Percentiles rank a stretch among this genome's conserved stretches.
phyloP scores from a whole-genome alignment of 306 rosid genomes.

The Quercus berberidifolia region DNA sequence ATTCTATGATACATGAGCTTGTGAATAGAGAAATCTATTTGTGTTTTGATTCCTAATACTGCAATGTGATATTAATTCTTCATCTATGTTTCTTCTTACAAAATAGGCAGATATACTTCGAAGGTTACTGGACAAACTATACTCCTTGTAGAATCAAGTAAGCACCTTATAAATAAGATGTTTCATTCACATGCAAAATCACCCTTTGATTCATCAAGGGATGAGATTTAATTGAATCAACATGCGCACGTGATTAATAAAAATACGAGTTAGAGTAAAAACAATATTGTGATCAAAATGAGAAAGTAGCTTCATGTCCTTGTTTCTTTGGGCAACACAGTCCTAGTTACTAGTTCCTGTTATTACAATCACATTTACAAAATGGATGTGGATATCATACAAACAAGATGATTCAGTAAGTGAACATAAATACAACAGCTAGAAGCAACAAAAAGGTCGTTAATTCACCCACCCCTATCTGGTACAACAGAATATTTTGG shows the following conservation, averaged over 20 bases:
- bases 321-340: not conserved
- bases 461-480: constrained; percentile 26
- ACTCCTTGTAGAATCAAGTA: not conserved
- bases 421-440: constrained; percentile 9
- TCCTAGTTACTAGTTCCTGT: constrained; percentile 14
- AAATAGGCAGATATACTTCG: not conserved
- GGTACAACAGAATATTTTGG: not conserved
- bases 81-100: not conserved
- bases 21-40: constrained; percentile 13
- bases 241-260: not conserved
- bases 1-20: constrained; percentile 9
- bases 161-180: not conserved
- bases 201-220: not conserved
- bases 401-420: constrained; percentile 7
- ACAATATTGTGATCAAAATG: not conserved
- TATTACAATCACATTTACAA: constrained; percentile 12
- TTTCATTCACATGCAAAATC: not conserved
- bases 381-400: constrained; percentile 3
- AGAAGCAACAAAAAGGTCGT: constrained; percentile 18
- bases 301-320: not conserved
- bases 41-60: constrained; percentile 9
- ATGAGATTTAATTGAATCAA: not conserved
- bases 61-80: constrained; percentile 4
- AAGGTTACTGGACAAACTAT: not conserved
- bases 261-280: not conserved